These are phyloP conservation scores for Dioszegia hungarica DNA, from an alignment of 768 basidiomycete genomes.

Conservation along the genomic window DNA sequence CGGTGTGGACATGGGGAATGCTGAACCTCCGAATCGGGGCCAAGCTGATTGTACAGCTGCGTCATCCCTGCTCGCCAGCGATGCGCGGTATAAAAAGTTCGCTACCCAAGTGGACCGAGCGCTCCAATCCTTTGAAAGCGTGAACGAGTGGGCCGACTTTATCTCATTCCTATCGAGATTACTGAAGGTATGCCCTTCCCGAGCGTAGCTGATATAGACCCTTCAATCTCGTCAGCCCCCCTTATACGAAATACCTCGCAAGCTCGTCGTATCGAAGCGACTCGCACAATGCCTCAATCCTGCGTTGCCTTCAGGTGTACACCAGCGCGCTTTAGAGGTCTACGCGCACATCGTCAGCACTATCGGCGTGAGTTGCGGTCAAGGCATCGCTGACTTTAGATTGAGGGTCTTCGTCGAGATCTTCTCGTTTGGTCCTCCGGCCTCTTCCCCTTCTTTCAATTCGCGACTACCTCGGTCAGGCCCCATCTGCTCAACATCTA, in stretches of 20 bases:
- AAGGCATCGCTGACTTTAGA: constrained; percentile 51
- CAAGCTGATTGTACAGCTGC: constrained; percentile 20
- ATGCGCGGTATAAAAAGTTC: constrained; percentile 94
- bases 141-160: constrained; percentile 99
- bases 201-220: constrained; percentile 56
- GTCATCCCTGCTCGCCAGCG: constrained; percentile 48
- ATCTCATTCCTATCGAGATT: constrained; percentile 93
- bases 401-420: constrained; percentile 79
- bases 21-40: too few relatives aligned
- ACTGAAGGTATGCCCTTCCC: constrained; percentile 63
- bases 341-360: constrained; percentile 85
- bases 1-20: too few relatives aligned
- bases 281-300: constrained; percentile 95
- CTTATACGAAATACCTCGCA: constrained; percentile 93
- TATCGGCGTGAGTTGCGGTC: constrained; percentile 64
- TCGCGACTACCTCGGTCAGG: constrained; percentile 96
- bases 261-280: constrained; percentile 88
- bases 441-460: constrained; percentile 97
- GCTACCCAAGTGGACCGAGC: constrained; percentile 86
- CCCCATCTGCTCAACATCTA: constrained; percentile 86
- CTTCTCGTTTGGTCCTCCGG: constrained; percentile 91
- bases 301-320: constrained; percentile 93
- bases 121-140: constrained; percentile 85
- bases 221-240: constrained; percentile 80
- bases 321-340: constrained; percentile 92